These are phyloP conservation scores for Fusarium sp. DNA, from an alignment of 2,329 filamentous ascomycete genomes.

Conservation along the genomic window DNA sequence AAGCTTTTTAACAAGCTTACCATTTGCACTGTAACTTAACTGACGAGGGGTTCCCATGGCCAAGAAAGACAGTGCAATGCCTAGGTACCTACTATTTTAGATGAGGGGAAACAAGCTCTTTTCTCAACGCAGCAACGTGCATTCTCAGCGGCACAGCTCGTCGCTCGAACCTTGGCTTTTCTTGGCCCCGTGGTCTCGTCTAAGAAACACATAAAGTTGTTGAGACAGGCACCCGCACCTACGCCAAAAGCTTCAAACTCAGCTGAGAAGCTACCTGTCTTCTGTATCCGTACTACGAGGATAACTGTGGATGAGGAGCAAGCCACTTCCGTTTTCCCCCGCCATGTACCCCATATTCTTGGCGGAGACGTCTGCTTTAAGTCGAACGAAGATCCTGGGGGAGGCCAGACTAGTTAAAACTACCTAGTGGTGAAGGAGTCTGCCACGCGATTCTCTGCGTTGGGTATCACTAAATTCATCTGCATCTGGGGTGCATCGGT, in stretches of 20 bases:
- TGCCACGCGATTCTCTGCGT: background rate
- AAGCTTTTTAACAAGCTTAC: slow-evolving; percentile 34
- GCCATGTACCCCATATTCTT: slow-evolving; percentile 34
- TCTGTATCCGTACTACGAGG: background rate
- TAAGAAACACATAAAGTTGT: background rate
- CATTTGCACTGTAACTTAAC: background rate
- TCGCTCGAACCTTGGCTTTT: slow-evolving; percentile 1
- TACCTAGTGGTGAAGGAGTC: slow-evolving; percentile 2
- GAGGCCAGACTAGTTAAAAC: background rate
- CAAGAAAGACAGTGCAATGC: slow-evolving; percentile 1
- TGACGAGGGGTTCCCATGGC: slow-evolving; percentile 12
- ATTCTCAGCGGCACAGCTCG: slow-evolving; percentile 18
- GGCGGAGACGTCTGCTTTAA: slow-evolving; percentile 13
- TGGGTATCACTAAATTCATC: slow-evolving; percentile 8
- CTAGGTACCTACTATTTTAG: background rate
- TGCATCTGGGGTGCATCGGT: slow-evolving; percentile 1
- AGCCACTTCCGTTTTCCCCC: slow-evolving; percentile 29
- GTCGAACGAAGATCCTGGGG: slow-evolving; percentile 2
- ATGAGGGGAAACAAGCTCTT: slow-evolving; percentile 29
- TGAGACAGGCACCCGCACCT: background rate
- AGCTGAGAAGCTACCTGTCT: background rate
- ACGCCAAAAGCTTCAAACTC: background rate
- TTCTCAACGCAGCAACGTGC: slow-evolving; percentile 13
- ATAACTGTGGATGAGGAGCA: slow-evolving; percentile 15
- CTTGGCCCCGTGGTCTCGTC: background rate